These are phyloP conservation scores for Zarea fungicola DNA, from an alignment of 2,329 filamentous ascomycete species.

Conservation along the genomic window DNA sequence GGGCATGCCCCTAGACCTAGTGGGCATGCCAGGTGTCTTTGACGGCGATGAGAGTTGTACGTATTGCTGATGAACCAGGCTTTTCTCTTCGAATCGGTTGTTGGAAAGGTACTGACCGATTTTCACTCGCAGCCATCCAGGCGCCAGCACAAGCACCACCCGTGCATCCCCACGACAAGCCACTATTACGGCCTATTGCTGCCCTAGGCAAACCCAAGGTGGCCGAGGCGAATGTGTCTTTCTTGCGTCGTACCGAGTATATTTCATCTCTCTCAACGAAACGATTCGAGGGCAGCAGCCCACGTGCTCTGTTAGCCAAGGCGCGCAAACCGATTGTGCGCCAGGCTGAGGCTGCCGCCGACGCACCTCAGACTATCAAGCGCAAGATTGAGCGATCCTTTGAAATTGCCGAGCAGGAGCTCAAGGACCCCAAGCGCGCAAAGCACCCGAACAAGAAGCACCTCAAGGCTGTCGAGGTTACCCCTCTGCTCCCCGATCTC, in stretches of 20 bases:
- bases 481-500: conserved; percentile 59
- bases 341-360: conserved; percentile 55
- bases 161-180: conserved; percentile 77
- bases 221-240: conserved; percentile 75
- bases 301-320: conserved; percentile 31
- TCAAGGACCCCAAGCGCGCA: conserved; percentile 49
- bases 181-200: conserved; percentile 75
- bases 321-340: conserved; percentile 31
- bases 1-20: conserved; percentile 93
- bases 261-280: conserved; percentile 62
- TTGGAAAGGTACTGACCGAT: conserved; percentile 14
- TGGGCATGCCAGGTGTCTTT: conserved; percentile 92
- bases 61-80: conserved; percentile 21
- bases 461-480: conserved; percentile 54
- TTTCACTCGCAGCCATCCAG: conserved; percentile 62
- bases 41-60: conserved; percentile 91
- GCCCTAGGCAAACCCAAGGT: conserved; percentile 79
- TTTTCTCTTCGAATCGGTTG: background rate
- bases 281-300: conserved; percentile 41
- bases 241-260: conserved; percentile 93
- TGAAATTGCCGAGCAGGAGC: conserved; percentile 45
- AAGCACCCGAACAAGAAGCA: conserved; percentile 55
- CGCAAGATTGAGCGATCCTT: conserved; percentile 62
- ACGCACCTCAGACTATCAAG: conserved; percentile 61
- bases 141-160: conserved; percentile 65